Evolutionary conservation across 495 filamentous ascomycete genomes (phyloP).

Genomic region (Jackrogersella multiformis): DNA sequence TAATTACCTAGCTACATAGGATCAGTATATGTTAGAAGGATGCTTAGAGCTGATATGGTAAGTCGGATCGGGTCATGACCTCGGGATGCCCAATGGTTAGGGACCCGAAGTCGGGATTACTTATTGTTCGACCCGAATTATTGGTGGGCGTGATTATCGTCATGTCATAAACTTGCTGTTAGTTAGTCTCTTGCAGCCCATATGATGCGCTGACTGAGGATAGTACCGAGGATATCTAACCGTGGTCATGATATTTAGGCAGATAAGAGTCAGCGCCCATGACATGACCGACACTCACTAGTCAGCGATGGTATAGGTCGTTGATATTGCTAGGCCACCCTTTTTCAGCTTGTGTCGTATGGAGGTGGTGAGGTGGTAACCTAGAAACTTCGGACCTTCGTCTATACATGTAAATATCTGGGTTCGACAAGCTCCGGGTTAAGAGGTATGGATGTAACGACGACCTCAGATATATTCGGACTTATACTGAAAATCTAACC

Average conservation of each 20-base stretch:
- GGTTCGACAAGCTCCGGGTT: neutral
- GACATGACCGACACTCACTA: conserved; percentile 14
- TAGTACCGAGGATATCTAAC: neutral
- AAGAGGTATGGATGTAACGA: neutral
- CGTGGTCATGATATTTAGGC: conserved; percentile 16
- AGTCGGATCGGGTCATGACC: no score
- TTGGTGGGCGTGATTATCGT: conserved; percentile 21
- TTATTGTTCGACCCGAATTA: conserved; percentile 2
- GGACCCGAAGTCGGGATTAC: conserved; percentile 30
- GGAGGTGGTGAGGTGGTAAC: neutral
- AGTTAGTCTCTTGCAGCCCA: conserved; percentile 30
- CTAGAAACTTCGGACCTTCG: neutral
- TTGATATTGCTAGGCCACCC: conserved; percentile 7
- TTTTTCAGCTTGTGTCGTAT: conserved; percentile 21
- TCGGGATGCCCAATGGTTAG: conserved; percentile 8
- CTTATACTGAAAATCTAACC: neutral
- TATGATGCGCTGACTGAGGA: conserved; percentile 39
- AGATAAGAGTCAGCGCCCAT: conserved; percentile 26
- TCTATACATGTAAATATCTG: neutral
- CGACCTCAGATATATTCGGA: neutral
- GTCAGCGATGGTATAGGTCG: conserved; percentile 14
- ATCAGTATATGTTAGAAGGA: conserved; percentile 2
- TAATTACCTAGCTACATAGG: neutral
- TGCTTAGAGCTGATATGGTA: conserved; percentile 23
- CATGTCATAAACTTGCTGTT: conserved; percentile 19